Percentiles rank a stretch among this genome's conserved stretches.
These are phyloP conservation scores for Noccaea caerulescens DNA, from an alignment of 345 rosid genomes.

Conservation along the genomic window DNA sequence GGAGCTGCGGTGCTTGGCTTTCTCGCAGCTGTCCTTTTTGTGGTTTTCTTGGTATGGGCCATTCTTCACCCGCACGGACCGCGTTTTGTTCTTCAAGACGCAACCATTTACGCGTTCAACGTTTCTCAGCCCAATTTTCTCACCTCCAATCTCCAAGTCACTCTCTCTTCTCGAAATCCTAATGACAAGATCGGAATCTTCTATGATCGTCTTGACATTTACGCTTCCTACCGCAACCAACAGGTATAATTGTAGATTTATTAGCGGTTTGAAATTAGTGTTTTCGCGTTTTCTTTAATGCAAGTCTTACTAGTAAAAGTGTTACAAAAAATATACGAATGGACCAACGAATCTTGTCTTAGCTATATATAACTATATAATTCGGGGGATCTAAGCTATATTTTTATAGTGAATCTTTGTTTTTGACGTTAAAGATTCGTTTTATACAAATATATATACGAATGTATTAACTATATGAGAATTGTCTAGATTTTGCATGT, in stretches of 20 bases:
- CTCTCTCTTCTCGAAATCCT: conserved; percentile 77
- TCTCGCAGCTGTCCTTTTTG: conserved; percentile 33
- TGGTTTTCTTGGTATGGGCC: conserved; percentile 77
- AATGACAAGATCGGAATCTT: conserved; percentile 76
- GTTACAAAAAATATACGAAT: neutral
- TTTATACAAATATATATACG: neutral
- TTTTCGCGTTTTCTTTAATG: conserved; percentile 3
- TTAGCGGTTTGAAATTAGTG: neutral
- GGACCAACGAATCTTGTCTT: neutral
- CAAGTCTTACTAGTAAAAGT: neutral
- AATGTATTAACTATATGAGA: neutral
- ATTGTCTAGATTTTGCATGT: conserved; percentile 14
- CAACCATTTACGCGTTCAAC: conserved; percentile 84
- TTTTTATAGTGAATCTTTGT: neutral
- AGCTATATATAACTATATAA: neutral
- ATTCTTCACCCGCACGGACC: conserved; percentile 80
- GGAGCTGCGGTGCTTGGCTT: conserved; percentile 35
- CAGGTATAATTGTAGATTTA: conserved; percentile 41
- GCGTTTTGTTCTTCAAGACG: conserved; percentile 77
- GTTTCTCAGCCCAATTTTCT: conserved; percentile 62
- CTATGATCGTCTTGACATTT: conserved; percentile 74
- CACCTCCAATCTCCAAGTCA: conserved; percentile 79
- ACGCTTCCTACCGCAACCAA: conserved; percentile 76
- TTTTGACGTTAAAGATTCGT: neutral
- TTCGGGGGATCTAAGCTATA: neutral